Percentiles rank a stretch among this genome's conserved stretches.
These are phyloP conservation scores for Talaromyces piceae DNA, from an alignment of 2,329 filamentous ascomycete genomes.

Conservation along the genomic window DNA sequence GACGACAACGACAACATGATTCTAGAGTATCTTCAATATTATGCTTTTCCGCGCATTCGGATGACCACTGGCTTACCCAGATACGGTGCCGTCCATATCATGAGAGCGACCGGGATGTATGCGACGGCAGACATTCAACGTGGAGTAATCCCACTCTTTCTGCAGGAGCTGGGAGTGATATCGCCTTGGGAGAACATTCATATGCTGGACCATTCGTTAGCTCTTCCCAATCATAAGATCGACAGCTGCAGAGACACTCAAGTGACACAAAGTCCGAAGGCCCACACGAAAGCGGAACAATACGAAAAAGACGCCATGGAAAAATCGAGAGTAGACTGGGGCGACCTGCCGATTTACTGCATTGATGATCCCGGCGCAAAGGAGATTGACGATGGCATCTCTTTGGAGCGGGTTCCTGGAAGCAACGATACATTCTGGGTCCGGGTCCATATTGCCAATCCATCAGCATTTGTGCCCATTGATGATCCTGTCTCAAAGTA, in stretches of 20 bases:
- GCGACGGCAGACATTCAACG: slow-evolving; percentile 30
- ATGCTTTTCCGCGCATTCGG: slow-evolving; percentile 37
- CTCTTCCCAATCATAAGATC: slow-evolving; percentile 42
- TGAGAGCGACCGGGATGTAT: slow-evolving; percentile 52
- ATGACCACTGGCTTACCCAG: slow-evolving; percentile 34
- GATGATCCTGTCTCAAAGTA: slow-evolving; percentile 47
- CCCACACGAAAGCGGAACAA: not conserved
- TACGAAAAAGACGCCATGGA: slow-evolving; percentile 45
- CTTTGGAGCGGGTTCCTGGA: slow-evolving; percentile 44
- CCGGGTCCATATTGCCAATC: slow-evolving; percentile 57
- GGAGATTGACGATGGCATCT: slow-evolving; percentile 59
- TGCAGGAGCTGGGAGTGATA: slow-evolving; percentile 57
- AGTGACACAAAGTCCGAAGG: slow-evolving; percentile 14
- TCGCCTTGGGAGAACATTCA: slow-evolving; percentile 50
- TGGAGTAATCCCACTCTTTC: slow-evolving; percentile 41
- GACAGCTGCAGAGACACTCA: slow-evolving; percentile 21
- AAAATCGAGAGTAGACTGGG: slow-evolving; percentile 51
- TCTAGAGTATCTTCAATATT: slow-evolving; percentile 50
- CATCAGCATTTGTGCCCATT: slow-evolving; percentile 52
- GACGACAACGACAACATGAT: slow-evolving; percentile 45
- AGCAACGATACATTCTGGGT: slow-evolving; percentile 47
- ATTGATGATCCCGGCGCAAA: slow-evolving; percentile 48
- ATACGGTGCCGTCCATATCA: slow-evolving; percentile 47
- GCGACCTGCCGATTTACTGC: slow-evolving; percentile 50
- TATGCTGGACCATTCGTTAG: slow-evolving; percentile 45